Percentiles rank a stretch among this genome's conserved stretches.
phyloP scores from a whole-genome alignment of 257 asterid genomes.

The Nicotiana paniculata region DNA sequence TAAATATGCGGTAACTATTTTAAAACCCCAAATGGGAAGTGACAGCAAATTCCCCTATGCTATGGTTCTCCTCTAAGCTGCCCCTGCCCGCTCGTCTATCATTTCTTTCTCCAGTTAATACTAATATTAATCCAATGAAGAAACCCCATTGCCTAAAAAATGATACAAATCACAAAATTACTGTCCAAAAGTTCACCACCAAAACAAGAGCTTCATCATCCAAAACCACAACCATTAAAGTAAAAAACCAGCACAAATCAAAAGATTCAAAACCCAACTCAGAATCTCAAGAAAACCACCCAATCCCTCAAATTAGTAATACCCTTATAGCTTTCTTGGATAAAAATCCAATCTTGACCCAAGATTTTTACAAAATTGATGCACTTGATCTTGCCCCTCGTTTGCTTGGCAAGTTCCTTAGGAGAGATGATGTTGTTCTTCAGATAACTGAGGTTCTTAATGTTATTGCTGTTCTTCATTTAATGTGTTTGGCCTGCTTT shows the following conservation, averaged over 20 bases:
- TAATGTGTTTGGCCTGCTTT: background rate
- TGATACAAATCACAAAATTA: constrained; percentile 1
- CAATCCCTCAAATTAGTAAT: constrained; percentile 6
- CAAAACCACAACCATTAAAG: constrained; percentile 16
- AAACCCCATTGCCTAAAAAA: constrained; percentile 11
- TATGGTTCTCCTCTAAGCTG: background rate
- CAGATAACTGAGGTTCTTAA: constrained; percentile 72
- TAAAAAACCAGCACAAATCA: constrained; percentile 19
- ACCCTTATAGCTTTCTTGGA: constrained; percentile 23
- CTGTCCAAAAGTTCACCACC: constrained; percentile 16
- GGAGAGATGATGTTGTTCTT: constrained; percentile 78
- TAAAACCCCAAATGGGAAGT: background rate
- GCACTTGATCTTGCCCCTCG: constrained; percentile 98
- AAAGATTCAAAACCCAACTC: constrained; percentile 14
- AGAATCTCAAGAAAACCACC: constrained; percentile 2
- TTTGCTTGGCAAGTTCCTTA: constrained; percentile 78
- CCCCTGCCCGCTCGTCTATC: background rate
- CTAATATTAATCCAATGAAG: constrained; percentile 33
- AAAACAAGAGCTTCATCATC: constrained; percentile 11
- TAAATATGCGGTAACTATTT: background rate
- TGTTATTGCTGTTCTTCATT: background rate
- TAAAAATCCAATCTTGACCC: constrained; percentile 36
- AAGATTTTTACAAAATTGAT: constrained; percentile 73
- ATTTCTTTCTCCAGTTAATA: background rate
- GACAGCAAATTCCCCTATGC: background rate